phyloP scores from a whole-genome alignment of 345 rosid genomes.

The Salix dunnii region DNA sequence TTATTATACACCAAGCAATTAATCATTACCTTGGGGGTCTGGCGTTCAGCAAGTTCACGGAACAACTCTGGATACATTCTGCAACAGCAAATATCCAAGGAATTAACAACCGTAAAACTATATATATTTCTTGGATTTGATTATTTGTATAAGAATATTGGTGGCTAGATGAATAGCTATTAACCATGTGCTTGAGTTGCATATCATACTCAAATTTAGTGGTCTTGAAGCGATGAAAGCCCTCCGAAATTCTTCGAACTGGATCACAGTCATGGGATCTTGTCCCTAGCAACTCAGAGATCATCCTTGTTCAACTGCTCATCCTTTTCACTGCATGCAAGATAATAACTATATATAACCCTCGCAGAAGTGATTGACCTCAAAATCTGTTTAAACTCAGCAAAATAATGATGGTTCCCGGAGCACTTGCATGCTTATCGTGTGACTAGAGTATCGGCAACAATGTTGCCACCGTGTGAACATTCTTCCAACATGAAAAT shows the following conservation, averaged over 20 bases:
- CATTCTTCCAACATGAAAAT: too few relatives aligned
- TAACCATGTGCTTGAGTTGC: neutral
- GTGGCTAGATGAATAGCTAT: neutral
- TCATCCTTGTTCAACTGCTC: neutral
- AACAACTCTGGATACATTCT: neutral
- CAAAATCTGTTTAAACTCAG: too few relatives aligned
- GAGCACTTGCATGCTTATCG: too few relatives aligned
- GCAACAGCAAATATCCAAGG: neutral
- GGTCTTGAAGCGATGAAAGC: conserved; percentile 21
- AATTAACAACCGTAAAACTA: neutral
- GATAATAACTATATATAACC: neutral
- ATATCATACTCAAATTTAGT: conserved; percentile 18
- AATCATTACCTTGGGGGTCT: conserved; percentile 21
- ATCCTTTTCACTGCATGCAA: conserved; percentile 4
- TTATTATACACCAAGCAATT: neutral
- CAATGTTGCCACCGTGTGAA: too few relatives aligned
- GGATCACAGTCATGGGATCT: neutral
- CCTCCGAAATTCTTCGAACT: neutral
- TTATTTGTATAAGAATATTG: too few relatives aligned
- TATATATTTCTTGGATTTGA: neutral
- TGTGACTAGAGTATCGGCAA: too few relatives aligned
- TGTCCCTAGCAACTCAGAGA: neutral
- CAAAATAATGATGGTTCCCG: too few relatives aligned
- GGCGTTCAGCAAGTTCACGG: neutral
- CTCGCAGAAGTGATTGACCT: neutral